phyloP scores from a whole-genome alignment of 2,329 filamentous ascomycete genomes.

The Stagonosporopsis cucurbitacearum region DNA sequence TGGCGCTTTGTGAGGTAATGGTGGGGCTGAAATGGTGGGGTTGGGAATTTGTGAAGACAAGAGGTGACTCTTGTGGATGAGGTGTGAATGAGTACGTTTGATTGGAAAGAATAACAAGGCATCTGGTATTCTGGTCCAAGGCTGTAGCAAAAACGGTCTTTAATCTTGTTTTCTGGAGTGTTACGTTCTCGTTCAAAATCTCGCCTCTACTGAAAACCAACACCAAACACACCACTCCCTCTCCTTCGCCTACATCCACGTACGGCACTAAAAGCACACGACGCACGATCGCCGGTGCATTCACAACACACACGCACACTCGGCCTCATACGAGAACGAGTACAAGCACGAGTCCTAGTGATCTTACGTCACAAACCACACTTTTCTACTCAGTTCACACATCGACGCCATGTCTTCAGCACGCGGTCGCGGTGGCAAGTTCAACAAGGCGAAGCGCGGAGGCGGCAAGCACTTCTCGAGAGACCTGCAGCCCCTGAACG shows the following conservation, averaged over 20 bases:
- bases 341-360: no score
- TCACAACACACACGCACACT: not conserved
- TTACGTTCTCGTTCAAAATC: slow-evolving; percentile 13
- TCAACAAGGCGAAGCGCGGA: slow-evolving; percentile 90
- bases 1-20: slow-evolving; percentile 20
- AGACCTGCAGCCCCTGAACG: slow-evolving; percentile 85
- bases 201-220: slow-evolving; percentile 9
- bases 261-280: slow-evolving; percentile 3
- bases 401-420: slow-evolving; percentile 58
- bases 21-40: slow-evolving; percentile 17
- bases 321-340: slow-evolving; percentile 1
- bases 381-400: slow-evolving; percentile 13
- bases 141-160: not conserved
- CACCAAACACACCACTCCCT: slow-evolving; percentile 6
- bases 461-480: slow-evolving; percentile 96
- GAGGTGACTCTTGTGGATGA: slow-evolving; percentile 9
- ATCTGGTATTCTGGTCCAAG: not conserved
- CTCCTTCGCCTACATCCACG: slow-evolving; percentile 15
- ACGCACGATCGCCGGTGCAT: slow-evolving; percentile 11
- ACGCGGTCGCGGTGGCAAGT: slow-evolving; percentile 88
- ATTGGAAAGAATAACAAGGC: not conserved
- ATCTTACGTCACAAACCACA: not conserved
- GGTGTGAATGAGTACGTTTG: not conserved
- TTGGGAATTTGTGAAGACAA: slow-evolving; percentile 5
- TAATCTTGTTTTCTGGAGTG: slow-evolving; percentile 7